Evolutionary conservation across 148 eudicot species (phyloP), one percentile per base, ranked within the genome.

Genomic region (Amaranthus cruentus): DNA sequence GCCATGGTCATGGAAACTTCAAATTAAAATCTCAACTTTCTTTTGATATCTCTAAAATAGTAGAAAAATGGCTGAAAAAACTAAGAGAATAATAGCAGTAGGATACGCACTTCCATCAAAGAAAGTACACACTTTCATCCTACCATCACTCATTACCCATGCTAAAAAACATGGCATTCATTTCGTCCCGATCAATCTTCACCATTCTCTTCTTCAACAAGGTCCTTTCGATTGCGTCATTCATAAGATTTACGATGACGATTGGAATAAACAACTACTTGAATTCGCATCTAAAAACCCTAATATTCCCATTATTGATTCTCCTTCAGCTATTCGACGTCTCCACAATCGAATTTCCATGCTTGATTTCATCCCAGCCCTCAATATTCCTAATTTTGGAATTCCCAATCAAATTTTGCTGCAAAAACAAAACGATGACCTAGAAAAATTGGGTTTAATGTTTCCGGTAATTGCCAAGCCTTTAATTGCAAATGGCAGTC

Each of bases 381-480:
- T 88, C 52, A 43, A 70, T 1, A 43, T 81, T 9, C 18, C 55
- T 42, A 2, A n/a, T n/a, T 71, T 78, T 2, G 80, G 75, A 3
- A 67, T 72, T 3, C 92, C 96, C 2, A 76, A 77, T 0, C 96
- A 90, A 85, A 58, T 82, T 7, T 54, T 76, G 10, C 15, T 88
- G 18, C 15, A 66, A 3, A 57, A 81, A 71, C 44, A 48, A 5
- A 64, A 80, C 5, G n/a, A 11, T 79, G n/a, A 6, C 5, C 3
- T 15, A 49, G 11, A 21, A 38, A 42, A 15, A 5, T 6, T 18
- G 28, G 28, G 51, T 2, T 50, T 58, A 5, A n/a, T 7, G 4
- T 81, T 83, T 50, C 96, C 96, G 8, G 76, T 82, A 51, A 87
- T 90, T 47, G 92, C 84, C 7, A 90, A 90, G 69, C 81, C 92